Evolutionary conservation across 345 rosid genomes (phyloP), one percentile per base, ranked within the genome.

Genomic region (Salix koriyanagi): DNA sequence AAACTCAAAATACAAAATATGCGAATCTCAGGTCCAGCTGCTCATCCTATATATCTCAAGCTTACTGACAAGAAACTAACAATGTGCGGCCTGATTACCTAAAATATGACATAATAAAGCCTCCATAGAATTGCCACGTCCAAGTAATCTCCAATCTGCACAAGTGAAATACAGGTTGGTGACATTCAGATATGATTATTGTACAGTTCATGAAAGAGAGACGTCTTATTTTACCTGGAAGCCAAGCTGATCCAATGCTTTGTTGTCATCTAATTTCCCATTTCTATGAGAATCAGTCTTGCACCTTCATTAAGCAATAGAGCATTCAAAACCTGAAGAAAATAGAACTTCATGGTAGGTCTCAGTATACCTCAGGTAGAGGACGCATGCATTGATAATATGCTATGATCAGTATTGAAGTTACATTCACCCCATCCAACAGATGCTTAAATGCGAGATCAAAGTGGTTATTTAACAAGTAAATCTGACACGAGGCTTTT

Each of bases 141-240:
- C 87, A 95, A 87, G 86, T 91, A 91, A 79, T 95, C 98, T 71
- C 98, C 98, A 64, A 95, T 91, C 99, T 95, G 88, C 66, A 80
- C 41, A 79, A 0, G 26, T 28, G 71, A 66, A 73, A 52, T 26
- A 71, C 56, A 23, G 46, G 52, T 79, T 18, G 56, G 83, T 50
- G 48, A 75, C 56, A 75, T 32, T 67, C 54, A 48, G 34, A 64
- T 50, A 15, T n/a, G 62, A 10, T 30, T n/a, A 42, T 7, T 71
- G 76, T 41, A 21, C 0, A 34, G 28, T 25, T 60, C 4, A 11
- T 42, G 10, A 30, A 42, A 32, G 41, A 48, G 48, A 16, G 23
- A 34, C 37, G 70, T 41, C 48, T 77, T 39, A 68, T 26, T 54
- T 69, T 84, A 90, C 98, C 99, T 90, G 91, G 34, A 93, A 96